Percentiles rank a stretch among this genome's conserved stretches.
These are phyloP conservation scores for Xylariaceae sp. DNA, from an alignment of 2,329 filamentous ascomycete genomes.

Conservation along the genomic window DNA sequence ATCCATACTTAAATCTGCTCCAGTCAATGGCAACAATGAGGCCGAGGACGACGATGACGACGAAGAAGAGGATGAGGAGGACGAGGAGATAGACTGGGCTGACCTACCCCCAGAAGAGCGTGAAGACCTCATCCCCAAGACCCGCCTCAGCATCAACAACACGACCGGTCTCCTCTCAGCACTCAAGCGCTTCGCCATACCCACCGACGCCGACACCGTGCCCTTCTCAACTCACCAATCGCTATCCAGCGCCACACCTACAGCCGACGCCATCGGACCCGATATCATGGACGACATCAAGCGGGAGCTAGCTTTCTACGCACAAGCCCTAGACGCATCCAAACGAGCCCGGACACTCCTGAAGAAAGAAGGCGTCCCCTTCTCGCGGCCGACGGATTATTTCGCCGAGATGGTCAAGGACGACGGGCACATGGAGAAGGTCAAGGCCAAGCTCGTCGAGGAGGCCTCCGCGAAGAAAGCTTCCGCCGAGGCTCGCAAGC, in stretches of 20 bases:
- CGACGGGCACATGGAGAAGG: conserved; percentile 96
- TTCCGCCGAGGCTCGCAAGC: conserved; percentile 81
- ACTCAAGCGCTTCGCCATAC: conserved; percentile 72
- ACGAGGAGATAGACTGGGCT: conserved; percentile 85
- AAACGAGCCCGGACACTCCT: conserved; percentile 68
- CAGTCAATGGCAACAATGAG: conserved; percentile 37
- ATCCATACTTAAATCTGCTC: background rate
- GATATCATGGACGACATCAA: conserved; percentile 89
- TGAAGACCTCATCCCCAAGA: conserved; percentile 40
- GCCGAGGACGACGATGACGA: conserved; percentile 46
- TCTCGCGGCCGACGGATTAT: conserved; percentile 87
- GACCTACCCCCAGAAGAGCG: conserved; percentile 68
- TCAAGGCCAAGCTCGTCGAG: conserved; percentile 89
- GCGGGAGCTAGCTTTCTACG: conserved; percentile 90
- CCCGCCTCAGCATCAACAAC: conserved; percentile 79
- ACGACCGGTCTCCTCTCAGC: conserved; percentile 77
- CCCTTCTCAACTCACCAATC: conserved; percentile 82
- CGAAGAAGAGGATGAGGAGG: conserved; percentile 62
- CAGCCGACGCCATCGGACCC: conserved; percentile 61
- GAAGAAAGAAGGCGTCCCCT: conserved; percentile 77
- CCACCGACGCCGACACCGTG: conserved; percentile 60
- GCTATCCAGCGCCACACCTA: conserved; percentile 56
- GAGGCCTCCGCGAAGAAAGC: conserved; percentile 92
- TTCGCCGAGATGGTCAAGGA: conserved; percentile 99
- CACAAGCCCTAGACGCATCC: conserved; percentile 78